Conservation (phyloP, 164 flowering plant species). For the Euptelea pleiosperma region DNA sequence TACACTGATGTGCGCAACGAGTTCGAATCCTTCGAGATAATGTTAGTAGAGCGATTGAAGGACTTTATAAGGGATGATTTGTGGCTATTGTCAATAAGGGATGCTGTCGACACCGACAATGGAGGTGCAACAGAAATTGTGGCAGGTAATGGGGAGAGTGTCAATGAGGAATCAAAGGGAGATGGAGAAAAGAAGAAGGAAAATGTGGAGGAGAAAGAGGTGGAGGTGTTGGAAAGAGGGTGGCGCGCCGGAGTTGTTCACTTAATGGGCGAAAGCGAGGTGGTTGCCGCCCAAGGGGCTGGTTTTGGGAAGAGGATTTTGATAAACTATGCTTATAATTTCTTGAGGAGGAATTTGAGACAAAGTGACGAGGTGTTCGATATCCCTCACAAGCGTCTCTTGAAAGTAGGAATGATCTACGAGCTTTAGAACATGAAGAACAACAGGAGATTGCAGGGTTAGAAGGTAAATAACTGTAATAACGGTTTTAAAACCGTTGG, state of each 20-base stretch:
- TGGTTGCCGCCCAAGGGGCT: conserved; percentile 50
- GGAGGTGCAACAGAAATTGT: neutral
- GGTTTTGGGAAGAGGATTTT: conserved; percentile 43
- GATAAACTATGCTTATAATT: conserved; percentile 55
- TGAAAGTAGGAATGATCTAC: conserved; percentile 77
- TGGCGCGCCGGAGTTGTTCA: conserved; percentile 47
- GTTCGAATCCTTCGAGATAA: conserved; percentile 50
- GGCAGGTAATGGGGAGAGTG: neutral
- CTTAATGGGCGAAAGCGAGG: conserved; percentile 64
- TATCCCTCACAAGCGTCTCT: conserved; percentile 58
- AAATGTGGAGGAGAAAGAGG: conserved; percentile 18
- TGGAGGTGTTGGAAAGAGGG: conserved; percentile 40
- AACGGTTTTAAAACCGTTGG: too few species aligned
- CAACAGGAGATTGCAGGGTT: too few species aligned
- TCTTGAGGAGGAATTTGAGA: conserved; percentile 58
- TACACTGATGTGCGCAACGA: conserved; percentile 56
- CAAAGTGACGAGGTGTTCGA: conserved; percentile 45
- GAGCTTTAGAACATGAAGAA: conserved; percentile 37
- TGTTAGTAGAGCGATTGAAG: conserved; percentile 49
- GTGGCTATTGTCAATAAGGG: conserved; percentile 1
- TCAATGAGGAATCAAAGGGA: neutral
- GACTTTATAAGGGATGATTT: conserved; percentile 45
- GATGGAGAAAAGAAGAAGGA: conserved; percentile 1
- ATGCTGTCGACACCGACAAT: neutral
- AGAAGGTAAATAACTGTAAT: neutral